These are phyloP conservation scores for Backusella westeae DNA, from an alignment of 192 early-diverging fungal species.

Conservation along the genomic window DNA sequence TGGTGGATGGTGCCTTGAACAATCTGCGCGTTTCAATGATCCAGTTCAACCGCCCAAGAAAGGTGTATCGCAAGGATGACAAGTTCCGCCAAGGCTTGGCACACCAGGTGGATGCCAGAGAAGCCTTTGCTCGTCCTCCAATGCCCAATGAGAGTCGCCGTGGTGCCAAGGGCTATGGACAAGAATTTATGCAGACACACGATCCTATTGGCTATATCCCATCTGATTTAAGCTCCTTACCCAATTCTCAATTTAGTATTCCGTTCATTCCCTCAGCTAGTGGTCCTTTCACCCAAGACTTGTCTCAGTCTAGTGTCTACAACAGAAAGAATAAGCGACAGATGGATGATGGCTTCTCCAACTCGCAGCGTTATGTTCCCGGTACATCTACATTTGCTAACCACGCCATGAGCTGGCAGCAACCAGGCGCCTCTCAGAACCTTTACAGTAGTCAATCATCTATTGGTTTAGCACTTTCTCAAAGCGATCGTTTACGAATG, in stretches of 20 bases:
- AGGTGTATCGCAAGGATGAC: constrained; percentile 53
- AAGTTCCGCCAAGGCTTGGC: constrained; percentile 57
- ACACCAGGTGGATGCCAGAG: constrained; percentile 57
- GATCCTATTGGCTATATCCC: constrained; percentile 50
- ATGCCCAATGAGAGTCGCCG: constrained; percentile 51
- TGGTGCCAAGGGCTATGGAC: constrained; percentile 42
- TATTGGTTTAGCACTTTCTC: constrained; percentile 50
- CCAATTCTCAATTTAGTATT: constrained; percentile 48
- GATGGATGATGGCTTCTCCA: not conserved
- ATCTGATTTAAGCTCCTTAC: constrained; percentile 42
- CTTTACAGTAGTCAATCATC: constrained; percentile 59
- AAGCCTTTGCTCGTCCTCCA: constrained; percentile 55
- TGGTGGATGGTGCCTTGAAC: constrained; percentile 92
- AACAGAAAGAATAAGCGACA: constrained; percentile 45
- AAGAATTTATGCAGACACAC: constrained; percentile 51
- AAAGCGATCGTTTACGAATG: constrained; percentile 53
- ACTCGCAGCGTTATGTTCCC: constrained; percentile 29
- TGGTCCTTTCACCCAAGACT: constrained; percentile 60
- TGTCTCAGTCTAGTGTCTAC: constrained; percentile 52
- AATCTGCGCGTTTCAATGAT: constrained; percentile 88
- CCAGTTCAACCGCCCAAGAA: constrained; percentile 79
- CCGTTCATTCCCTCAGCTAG: constrained; percentile 53
- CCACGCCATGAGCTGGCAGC: constrained; percentile 30
- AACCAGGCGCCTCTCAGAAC: constrained; percentile 42
- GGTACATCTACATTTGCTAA: constrained; percentile 35